Evolutionary conservation across 176 grass and related monocot species (phyloP), one percentile per base, ranked within the genome.

Genomic region (Oryza meyeriana): DNA sequence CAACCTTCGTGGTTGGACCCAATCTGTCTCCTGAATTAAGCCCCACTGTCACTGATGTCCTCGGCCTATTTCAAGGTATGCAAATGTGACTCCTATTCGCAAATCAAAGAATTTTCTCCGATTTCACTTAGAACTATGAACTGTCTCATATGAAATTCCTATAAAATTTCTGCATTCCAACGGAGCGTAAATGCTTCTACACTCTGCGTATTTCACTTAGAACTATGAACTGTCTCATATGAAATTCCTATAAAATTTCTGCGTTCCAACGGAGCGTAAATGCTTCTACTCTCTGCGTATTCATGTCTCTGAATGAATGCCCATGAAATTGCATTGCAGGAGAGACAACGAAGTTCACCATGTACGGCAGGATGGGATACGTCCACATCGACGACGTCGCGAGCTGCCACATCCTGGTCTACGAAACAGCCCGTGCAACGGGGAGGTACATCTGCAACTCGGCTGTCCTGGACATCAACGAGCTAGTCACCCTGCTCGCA

Each of bases 391-490:
- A 94, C 83, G 90, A 97, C 42, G 90, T 92, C 22, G 90, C 92
- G 7, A 85, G 77, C 59, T 91, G 94, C 87, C 94, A 97, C 86
- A 92, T 97, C 70, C 85, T 97, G 72, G 74, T 83, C 73, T 94
- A 97, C 28, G 94, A 94, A 77, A 61, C 87, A 7, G 58, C 77
- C 22, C 41, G 58, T 16, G 90, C 92, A 2, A 22, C 87, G 35
- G 94, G 94, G 41, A 83, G 94, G 77, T 97, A 97, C 83, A 85
- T 94, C 44, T 97, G 94, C 90, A 97, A 85, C 64, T 92, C 90
- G n/a, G 33, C 52, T 11, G 94, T 97, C 64, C 78, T 97, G 12
- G 75, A 76, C 27, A 81, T 70, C 77, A n/a, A 87, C 10, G 86
- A 87, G 0, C 68, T 94, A 41, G 88, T 57, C 33, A 39, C 66